These are phyloP conservation scores for Torrubiellomyces zombiae DNA, from an alignment of 2,329 filamentous ascomycete genomes.

Conservation along the genomic window DNA sequence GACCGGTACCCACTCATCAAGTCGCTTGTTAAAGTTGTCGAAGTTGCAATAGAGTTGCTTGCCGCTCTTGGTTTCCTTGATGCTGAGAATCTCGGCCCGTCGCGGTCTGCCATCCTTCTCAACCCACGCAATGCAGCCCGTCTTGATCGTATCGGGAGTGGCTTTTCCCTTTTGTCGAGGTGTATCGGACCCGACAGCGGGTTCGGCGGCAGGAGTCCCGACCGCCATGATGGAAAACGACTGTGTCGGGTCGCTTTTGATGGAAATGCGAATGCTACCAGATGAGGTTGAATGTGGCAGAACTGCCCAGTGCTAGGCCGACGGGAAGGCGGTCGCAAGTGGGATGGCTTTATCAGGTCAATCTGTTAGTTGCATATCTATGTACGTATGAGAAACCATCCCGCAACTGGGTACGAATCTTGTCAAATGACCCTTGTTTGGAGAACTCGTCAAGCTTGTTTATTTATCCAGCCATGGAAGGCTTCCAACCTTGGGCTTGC, in stretches of 20 bases:
- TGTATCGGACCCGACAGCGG: slow-evolving; percentile 37
- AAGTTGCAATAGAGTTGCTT: slow-evolving; percentile 94
- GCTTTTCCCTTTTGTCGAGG: slow-evolving; percentile 60
- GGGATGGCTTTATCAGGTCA: too few relatives aligned
- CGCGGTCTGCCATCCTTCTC: slow-evolving; percentile 64
- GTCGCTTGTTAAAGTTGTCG: slow-evolving; percentile 87
- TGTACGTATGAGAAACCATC: too few relatives aligned
- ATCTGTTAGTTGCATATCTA: too few relatives aligned
- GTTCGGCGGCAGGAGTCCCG: slow-evolving; percentile 30
- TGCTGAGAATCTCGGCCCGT: slow-evolving; percentile 91
- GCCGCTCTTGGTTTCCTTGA: slow-evolving; percentile 74
- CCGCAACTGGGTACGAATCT: too few relatives aligned
- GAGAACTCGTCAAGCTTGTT: too few relatives aligned
- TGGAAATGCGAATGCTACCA: too few relatives aligned
- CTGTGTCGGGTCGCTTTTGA: slow-evolving; percentile 7
- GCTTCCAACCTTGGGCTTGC: too few relatives aligned
- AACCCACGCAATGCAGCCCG: slow-evolving; percentile 45
- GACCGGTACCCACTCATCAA: slow-evolving; percentile 74
- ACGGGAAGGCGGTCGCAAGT: too few relatives aligned
- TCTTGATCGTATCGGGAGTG: slow-evolving; percentile 61
- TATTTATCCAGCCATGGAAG: too few relatives aligned
- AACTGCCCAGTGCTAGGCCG: too few relatives aligned
- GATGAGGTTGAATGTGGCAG: too few relatives aligned
- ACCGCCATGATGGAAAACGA: slow-evolving; percentile 33
- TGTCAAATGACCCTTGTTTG: too few relatives aligned